phyloP scores from a whole-genome alignment of 139 green algal genomes.

The Marvania coccoides region DNA sequence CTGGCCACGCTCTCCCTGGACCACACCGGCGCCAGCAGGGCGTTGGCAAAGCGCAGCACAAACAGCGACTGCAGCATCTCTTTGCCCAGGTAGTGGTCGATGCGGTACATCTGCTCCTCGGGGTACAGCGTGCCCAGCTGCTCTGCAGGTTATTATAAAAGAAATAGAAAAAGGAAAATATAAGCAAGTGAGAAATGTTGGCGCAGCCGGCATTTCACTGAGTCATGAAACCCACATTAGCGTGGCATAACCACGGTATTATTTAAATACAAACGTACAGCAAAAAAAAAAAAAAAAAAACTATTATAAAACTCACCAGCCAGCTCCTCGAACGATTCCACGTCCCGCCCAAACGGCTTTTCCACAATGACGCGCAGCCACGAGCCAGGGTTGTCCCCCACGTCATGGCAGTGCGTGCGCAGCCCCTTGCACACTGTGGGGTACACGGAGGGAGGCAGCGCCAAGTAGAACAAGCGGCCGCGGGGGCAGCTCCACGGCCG shows the following conservation, averaged over 20 bases:
- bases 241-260: too few species aligned
- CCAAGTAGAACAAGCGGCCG: conserved; percentile 90
- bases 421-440: conserved; percentile 56
- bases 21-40: conserved; percentile 74
- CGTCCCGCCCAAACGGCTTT: conserved; percentile 14
- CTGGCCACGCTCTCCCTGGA: conserved; percentile 81
- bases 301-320: conserved; percentile 9
- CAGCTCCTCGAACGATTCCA: conserved; percentile 51
- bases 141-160: too few species aligned
- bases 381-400: conserved; percentile 10
- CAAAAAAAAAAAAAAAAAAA: background rate
- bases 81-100: conserved; percentile 98
- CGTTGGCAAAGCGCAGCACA: conserved; percentile 94
- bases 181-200: too few species aligned
- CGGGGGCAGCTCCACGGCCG: conserved; percentile 1
- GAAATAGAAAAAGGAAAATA: too few species aligned
- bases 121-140: conserved; percentile 69
- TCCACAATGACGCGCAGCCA: conserved; percentile 46
- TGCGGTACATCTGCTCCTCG: conserved; percentile 90
- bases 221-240: too few species aligned
- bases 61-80: conserved; percentile 96
- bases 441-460: conserved; percentile 92
- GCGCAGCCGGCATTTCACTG: too few species aligned
- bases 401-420: conserved; percentile 2
- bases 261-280: background rate